Percentiles rank a stretch among this genome's conserved stretches.
These are phyloP conservation scores for Pulveroboletus sp. DNA, from an alignment of 768 basidiomycete species.

Conservation along the genomic window DNA sequence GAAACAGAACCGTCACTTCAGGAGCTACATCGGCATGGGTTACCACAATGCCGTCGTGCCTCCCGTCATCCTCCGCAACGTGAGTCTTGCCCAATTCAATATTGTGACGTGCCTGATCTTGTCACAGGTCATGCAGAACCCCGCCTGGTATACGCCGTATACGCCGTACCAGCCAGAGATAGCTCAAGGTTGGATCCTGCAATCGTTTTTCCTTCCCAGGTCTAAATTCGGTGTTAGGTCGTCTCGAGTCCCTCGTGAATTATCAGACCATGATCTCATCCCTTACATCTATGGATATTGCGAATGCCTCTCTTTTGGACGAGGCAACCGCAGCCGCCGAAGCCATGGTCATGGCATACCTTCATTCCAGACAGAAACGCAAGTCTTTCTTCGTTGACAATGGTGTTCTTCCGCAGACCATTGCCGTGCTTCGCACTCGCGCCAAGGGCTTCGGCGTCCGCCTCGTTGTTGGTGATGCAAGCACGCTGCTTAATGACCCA, in stretches of 20 bases:
- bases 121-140: conserved; percentile 82
- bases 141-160: conserved; percentile 97
- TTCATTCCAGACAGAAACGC: conserved; percentile 63
- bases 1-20: conserved; percentile 73
- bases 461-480: conserved; percentile 63
- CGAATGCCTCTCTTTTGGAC: conserved; percentile 93
- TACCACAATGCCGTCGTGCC: conserved; percentile 94
- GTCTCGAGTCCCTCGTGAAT: conserved; percentile 93
- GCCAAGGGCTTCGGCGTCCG: conserved; percentile 93
- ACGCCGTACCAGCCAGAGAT: conserved; percentile 97
- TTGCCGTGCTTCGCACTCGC: conserved; percentile 84
- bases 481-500: conserved; percentile 48
- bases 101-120: conserved; percentile 2
- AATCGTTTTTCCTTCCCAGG: neutral
- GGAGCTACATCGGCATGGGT: conserved; percentile 98
- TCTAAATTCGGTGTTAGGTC: conserved; percentile 50
- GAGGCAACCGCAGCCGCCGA: conserved; percentile 95
- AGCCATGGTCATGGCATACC: conserved; percentile 93
- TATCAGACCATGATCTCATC: conserved; percentile 97
- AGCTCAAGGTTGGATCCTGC: conserved; percentile 71
- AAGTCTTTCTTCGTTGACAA: conserved; percentile 81
- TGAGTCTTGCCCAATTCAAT: conserved; percentile 32
- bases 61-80: conserved; percentile 92
- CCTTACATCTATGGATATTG: conserved; percentile 90
- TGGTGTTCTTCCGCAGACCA: conserved; percentile 82